These are phyloP conservation scores for Oryza rufipogon DNA, from an alignment of 176 grass and related monocot genomes.

Conservation along the genomic window DNA sequence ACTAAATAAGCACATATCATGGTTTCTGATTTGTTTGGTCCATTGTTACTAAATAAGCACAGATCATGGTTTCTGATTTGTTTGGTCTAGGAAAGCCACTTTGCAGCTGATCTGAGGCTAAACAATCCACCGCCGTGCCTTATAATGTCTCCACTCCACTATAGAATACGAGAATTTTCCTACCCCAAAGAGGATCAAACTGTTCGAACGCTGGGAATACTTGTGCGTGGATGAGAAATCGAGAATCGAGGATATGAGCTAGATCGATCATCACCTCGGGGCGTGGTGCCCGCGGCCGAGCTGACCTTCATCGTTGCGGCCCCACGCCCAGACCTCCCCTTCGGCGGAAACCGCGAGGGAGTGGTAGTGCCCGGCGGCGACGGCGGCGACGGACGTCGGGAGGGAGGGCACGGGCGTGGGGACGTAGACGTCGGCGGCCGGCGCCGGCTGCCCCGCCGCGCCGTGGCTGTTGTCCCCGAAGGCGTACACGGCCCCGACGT, in stretches of 20 bases:
- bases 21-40: neutral
- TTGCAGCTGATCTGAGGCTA: neutral
- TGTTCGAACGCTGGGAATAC: neutral
- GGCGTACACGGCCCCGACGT: slow-evolving; percentile 52
- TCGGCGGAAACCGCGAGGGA: slow-evolving; percentile 65
- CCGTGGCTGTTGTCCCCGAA: slow-evolving; percentile 89
- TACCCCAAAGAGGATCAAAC: neutral
- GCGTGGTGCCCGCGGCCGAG: slow-evolving; percentile 63
- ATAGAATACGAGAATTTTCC: neutral
- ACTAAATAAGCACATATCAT: neutral
- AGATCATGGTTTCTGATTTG: neutral
- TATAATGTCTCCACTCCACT: neutral
- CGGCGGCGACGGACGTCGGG: slow-evolving; percentile 46
- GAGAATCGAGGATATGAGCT: neutral
- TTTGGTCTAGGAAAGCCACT: neutral
- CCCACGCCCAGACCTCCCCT: slow-evolving; percentile 89
- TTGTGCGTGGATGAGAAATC: neutral
- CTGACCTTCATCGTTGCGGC: slow-evolving; percentile 83
- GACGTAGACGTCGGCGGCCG: slow-evolving; percentile 57
- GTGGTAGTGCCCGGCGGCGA: slow-evolving; percentile 79
- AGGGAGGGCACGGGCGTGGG: slow-evolving; percentile 65
- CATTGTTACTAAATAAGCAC: neutral
- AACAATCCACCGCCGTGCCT: neutral
- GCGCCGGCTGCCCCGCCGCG: slow-evolving; percentile 53
- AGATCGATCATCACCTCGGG: slow-evolving; percentile 42